Percentiles rank a stretch among this genome's conserved stretches.
phyloP scores from a whole-genome alignment of 345 rosid genomes.

The Angophora floribunda region DNA sequence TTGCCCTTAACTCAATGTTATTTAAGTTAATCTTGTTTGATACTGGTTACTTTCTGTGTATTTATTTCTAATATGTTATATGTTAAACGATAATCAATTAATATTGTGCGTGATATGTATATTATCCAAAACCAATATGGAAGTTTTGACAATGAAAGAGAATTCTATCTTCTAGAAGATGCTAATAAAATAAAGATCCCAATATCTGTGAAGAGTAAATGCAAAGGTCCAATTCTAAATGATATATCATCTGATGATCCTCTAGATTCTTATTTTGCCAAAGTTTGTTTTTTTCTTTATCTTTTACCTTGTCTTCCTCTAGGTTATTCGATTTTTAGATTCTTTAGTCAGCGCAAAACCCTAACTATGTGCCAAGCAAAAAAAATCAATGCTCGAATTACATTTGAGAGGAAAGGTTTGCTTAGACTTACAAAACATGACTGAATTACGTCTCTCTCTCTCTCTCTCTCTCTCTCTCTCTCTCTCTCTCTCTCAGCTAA shows the following conservation, averaged over 20 bases:
- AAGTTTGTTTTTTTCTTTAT: neutral
- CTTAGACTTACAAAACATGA: neutral
- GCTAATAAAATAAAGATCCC: neutral
- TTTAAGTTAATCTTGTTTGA: neutral
- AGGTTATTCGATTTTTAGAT: neutral
- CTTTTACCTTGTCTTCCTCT: neutral
- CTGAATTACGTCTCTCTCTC: neutral
- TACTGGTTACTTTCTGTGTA: neutral
- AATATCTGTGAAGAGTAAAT: neutral
- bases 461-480: rapidly evolving
- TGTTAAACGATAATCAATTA: neutral
- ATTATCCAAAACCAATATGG: neutral
- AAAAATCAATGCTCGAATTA: neutral
- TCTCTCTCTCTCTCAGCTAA: neutral
- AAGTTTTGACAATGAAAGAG: neutral
- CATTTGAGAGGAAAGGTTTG: neutral
- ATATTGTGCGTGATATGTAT: neutral
- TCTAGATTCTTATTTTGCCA: neutral
- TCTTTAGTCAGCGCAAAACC: neutral
- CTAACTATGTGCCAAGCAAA: neutral
- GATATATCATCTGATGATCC: neutral
- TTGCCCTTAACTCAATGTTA: neutral
- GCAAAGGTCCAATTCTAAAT: neutral
- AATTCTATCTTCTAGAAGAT: neutral
- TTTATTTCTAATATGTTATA: neutral